Evolutionary conservation across 257 asterid genomes (phyloP).

Genomic region (Mentha longifolia): DNA sequence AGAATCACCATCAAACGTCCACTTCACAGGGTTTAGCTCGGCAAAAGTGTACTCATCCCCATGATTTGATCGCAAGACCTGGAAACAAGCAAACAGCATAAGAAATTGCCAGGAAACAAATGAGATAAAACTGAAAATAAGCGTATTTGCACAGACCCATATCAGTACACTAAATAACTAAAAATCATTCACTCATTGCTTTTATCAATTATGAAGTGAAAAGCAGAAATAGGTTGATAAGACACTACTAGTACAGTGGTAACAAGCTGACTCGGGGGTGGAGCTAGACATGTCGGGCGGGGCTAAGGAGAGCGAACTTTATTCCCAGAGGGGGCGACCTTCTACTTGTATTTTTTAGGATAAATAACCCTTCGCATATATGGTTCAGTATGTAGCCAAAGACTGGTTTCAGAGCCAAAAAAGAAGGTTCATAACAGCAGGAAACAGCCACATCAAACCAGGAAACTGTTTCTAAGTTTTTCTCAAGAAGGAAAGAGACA

Average conservation of each 20-base stretch:
- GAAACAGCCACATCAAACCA: conserved; percentile 4
- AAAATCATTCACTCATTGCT: neutral
- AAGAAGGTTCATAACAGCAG: neutral
- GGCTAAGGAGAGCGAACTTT: neutral
- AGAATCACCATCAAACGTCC: conserved; percentile 55
- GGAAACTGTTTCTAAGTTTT: neutral
- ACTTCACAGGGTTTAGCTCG: conserved; percentile 72
- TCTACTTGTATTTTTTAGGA: neutral
- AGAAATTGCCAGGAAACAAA: conserved; percentile 7
- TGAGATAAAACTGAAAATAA: neutral
- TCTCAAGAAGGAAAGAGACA: neutral
- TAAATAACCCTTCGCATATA: neutral
- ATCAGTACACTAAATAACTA: neutral
- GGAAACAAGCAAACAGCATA: conserved; percentile 24
- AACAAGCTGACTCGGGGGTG: neutral
- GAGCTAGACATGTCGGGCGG: conserved; percentile 5
- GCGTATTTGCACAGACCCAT: neutral
- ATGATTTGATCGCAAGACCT: conserved; percentile 84
- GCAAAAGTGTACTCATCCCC: conserved; percentile 59
- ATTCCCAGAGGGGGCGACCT: neutral
- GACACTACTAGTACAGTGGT: neutral
- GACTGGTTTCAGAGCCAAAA: conserved; percentile 10
- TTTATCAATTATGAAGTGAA: neutral
- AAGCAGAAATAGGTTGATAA: neutral
- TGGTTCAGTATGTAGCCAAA: too few relatives aligned